Conservation (phyloP, 2,329 filamentous ascomycete species). For the Elsinoe australis region DNA sequence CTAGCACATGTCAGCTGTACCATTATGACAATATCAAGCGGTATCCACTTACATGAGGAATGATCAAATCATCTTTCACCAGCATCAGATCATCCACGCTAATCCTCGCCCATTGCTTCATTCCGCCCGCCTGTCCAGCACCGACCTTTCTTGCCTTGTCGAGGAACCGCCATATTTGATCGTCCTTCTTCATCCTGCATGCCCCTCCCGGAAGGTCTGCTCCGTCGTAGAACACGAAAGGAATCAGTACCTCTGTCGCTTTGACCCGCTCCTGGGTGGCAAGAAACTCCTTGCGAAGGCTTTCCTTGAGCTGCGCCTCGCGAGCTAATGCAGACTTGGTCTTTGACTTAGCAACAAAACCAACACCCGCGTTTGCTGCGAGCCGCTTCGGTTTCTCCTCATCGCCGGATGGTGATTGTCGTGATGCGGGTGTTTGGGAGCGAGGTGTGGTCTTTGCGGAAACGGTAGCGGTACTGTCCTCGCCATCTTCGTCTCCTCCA, state of each 20-base stretch:
- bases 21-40: no score
- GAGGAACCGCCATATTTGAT: conserved; percentile 85
- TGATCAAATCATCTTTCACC: conserved; percentile 80
- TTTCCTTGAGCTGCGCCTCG: conserved; percentile 70
- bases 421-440: conserved; percentile 9
- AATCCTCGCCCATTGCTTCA: conserved; percentile 83
- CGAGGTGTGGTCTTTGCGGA: conserved; percentile 10
- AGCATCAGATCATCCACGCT: conserved; percentile 94
- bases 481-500: conserved; percentile 59
- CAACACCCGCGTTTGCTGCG: conserved; percentile 54
- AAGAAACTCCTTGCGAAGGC: conserved; percentile 71
- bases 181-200: conserved; percentile 85
- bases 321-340: conserved; percentile 70
- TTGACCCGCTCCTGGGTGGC: conserved; percentile 78
- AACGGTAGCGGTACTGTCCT: conserved; percentile 22
- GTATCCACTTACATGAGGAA: conserved; percentile 85
- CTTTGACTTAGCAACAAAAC: conserved; percentile 61
- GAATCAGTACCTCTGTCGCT: conserved; percentile 78
- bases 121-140: conserved; percentile 58
- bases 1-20: conserved; percentile 40
- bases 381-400: conserved; percentile 37
- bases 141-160: conserved; percentile 88
- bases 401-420: background rate
- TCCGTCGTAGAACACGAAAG: conserved; percentile 96
- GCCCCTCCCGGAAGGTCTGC: conserved; percentile 78